phyloP scores from a whole-genome alignment of 306 rosid genomes.

The Vigna angularis region DNA sequence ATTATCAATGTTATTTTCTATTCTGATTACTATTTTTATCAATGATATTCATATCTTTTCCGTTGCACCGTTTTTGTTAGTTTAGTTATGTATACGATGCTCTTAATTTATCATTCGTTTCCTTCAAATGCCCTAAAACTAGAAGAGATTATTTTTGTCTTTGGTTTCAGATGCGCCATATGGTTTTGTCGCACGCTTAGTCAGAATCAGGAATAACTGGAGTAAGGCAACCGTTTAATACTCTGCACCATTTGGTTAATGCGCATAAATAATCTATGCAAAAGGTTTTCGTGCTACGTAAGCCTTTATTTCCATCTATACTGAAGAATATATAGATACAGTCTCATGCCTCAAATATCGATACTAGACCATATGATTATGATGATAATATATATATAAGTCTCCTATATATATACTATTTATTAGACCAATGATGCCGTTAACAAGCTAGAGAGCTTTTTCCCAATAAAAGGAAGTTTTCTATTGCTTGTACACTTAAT shows the following conservation, averaged over 20 bases:
- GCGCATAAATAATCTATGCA: slow-evolving; percentile 20
- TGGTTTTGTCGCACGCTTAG: slow-evolving; percentile 30
- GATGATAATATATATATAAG: not conserved
- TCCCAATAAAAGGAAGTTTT: no score
- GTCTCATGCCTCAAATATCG: slow-evolving; percentile 10
- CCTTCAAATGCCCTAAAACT: not conserved
- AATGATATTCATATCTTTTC: no score
- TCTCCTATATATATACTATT: not conserved
- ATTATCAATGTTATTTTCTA: no score
- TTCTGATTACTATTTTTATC: no score
- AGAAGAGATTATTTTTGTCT: not conserved
- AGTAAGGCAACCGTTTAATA: not conserved
- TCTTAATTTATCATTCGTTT: not conserved
- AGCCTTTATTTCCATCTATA: not conserved
- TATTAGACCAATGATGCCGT: no score
- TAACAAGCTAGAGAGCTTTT: no score
- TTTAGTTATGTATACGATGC: not conserved
- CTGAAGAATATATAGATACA: slow-evolving; percentile 9
- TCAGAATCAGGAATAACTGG: slow-evolving; percentile 25
- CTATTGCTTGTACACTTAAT: not conserved
- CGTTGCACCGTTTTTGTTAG: not conserved
- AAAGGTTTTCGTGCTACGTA: slow-evolving; percentile 26
- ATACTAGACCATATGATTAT: not conserved
- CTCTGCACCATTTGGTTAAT: not conserved
- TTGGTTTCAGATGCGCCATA: slow-evolving; percentile 40